A percentile compares a stretch with the other conserved stretches of the same genome.
phyloP scores from a whole-genome alignment of 75 land plant species.

The Gnetum montanum region DNA sequence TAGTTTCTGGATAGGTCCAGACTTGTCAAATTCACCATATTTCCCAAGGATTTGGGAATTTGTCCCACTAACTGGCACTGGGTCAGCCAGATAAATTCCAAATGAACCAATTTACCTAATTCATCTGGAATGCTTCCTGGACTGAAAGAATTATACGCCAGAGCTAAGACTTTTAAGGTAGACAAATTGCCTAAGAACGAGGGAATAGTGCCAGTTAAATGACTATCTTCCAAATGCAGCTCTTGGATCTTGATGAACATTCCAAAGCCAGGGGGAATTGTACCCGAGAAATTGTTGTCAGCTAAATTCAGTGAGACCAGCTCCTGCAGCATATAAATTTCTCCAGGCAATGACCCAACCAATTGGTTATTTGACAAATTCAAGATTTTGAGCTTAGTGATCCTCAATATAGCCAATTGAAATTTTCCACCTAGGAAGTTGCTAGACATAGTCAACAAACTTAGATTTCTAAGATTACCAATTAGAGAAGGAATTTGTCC shows the following conservation, averaged over 20 bases:
- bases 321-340: conserved; percentile 31
- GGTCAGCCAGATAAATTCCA: conserved; percentile 29
- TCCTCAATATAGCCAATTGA: conserved; percentile 31
- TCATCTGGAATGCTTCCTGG: conserved; percentile 28
- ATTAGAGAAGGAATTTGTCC: conserved; percentile 15
- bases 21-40: not conserved
- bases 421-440: conserved; percentile 47
- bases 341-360: conserved; percentile 50
- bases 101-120: conserved; percentile 30
- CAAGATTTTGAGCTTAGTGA: conserved; percentile 24
- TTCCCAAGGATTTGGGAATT: conserved; percentile 38
- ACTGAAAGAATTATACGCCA: conserved; percentile 34
- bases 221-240: conserved; percentile 21
- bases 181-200: conserved; percentile 34
- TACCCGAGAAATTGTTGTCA: conserved; percentile 36
- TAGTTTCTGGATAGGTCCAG: not conserved
- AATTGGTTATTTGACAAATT: conserved; percentile 42
- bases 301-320: conserved; percentile 12
- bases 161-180: conserved; percentile 24
- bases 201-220: conserved; percentile 52
- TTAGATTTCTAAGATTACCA: conserved; percentile 30
- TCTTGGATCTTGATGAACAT: conserved; percentile 15
- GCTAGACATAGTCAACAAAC: conserved; percentile 22
- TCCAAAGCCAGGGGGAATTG: conserved; percentile 40
- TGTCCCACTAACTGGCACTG: conserved; percentile 27